A percentile compares a stretch with the other conserved stretches of the same genome.
phyloP scores from a whole-genome alignment of 495 filamentous ascomycete species.

The Penicillium goetzii region DNA sequence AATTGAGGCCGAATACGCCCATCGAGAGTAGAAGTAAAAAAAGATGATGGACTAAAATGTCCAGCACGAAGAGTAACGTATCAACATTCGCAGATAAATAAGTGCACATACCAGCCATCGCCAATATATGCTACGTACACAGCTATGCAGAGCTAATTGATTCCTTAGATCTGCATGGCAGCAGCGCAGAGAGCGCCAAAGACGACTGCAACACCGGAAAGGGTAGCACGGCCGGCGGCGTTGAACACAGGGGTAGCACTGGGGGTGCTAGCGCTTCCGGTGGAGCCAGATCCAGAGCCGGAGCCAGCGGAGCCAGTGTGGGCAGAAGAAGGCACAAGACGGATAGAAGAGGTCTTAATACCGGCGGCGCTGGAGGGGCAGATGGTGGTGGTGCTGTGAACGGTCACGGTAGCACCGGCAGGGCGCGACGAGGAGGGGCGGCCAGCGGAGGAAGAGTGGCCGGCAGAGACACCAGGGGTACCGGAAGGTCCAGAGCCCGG shows the following conservation, averaged over 20 bases:
- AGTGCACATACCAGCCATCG: constrained; percentile 6
- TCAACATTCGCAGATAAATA: constrained; percentile 14
- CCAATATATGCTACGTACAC: neutral
- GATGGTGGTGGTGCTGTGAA: constrained; percentile 13
- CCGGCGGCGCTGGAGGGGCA: constrained; percentile 14
- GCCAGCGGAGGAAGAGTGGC: neutral
- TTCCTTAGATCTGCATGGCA: constrained; percentile 33
- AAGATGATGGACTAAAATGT: constrained; percentile 15
- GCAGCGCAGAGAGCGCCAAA: constrained; percentile 29
- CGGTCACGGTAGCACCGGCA: neutral
- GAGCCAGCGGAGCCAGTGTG: constrained; percentile 19
- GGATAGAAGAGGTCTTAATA: constrained; percentile 18
- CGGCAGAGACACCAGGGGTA: constrained; percentile 3
- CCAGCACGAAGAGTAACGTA: constrained; percentile 14
- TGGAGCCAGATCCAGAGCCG: constrained; percentile 12
- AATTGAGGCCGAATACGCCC: constrained; percentile 15
- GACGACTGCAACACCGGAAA: constrained; percentile 31
- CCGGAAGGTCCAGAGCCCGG: constrained; percentile 3
- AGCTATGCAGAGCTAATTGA: neutral
- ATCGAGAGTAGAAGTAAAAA: constrained; percentile 24
- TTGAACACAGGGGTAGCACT: constrained; percentile 26
- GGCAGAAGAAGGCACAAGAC: constrained; percentile 6
- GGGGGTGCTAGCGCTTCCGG: constrained; percentile 12
- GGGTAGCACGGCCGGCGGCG: constrained; percentile 34
- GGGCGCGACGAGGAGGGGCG: constrained; percentile 5